A percentile compares a stretch with the other conserved stretches of the same genome.
Conservation (phyloP, 805 yeast species). For the Candida nanaspora region DNA sequence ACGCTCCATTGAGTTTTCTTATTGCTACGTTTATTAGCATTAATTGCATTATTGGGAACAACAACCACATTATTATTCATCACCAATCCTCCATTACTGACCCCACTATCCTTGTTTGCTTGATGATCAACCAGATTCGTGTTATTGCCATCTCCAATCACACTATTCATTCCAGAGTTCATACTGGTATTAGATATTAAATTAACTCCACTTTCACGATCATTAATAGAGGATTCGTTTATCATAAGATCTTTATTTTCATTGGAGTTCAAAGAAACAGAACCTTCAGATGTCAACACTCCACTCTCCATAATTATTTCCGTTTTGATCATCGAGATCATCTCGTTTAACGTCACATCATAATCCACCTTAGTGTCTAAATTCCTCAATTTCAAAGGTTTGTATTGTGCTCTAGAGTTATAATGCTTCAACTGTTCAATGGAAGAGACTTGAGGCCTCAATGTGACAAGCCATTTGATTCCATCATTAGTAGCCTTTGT, state of each 20-base stretch:
- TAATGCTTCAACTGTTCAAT: not conserved
- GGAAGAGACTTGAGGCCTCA: slow-evolving; percentile 54
- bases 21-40: slow-evolving; percentile 67
- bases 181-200: no score
- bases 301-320: slow-evolving; percentile 4
- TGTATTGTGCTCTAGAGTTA: slow-evolving; percentile 44
- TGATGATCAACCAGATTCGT: no score
- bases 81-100: not conserved
- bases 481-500: slow-evolving; percentile 62
- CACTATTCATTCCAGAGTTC: no score
- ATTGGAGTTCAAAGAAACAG: no score
- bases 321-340: slow-evolving; percentile 35
- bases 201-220: no score
- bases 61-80: slow-evolving; percentile 49
- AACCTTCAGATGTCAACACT: no score
- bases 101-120: not conserved
- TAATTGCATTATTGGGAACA: slow-evolving; percentile 75
- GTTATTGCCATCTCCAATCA: no score
- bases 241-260: not conserved
- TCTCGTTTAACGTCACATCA: slow-evolving; percentile 69
- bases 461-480: slow-evolving; percentile 67
- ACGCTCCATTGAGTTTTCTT: slow-evolving; percentile 70
- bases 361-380: slow-evolving; percentile 51
- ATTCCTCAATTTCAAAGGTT: slow-evolving; percentile 70
- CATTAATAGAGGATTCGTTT: no score